Percentiles rank a stretch among this genome's conserved stretches.
These are phyloP conservation scores for Carnegiea gigantea DNA, from an alignment of 179 eudicot genomes.

Conservation along the genomic window DNA sequence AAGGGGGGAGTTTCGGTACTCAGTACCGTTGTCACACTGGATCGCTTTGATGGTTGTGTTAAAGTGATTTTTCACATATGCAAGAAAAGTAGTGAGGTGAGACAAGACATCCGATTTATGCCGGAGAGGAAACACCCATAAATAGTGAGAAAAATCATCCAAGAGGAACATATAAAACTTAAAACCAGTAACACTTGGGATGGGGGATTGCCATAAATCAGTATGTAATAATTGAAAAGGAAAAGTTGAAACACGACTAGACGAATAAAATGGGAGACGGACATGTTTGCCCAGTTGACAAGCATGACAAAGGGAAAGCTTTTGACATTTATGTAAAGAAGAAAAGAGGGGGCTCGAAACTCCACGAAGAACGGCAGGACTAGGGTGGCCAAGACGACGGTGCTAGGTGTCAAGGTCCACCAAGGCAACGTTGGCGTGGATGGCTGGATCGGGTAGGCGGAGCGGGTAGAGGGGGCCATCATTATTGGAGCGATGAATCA, in stretches of 20 bases:
- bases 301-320: conserved; percentile 5
- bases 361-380: background rate
- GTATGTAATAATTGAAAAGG: background rate
- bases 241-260: background rate
- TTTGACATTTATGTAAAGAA: background rate
- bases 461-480: background rate
- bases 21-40: no score
- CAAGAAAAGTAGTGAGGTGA: background rate
- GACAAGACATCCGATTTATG: background rate
- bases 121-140: conserved; percentile 5
- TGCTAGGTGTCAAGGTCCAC: background rate
- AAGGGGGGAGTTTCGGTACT: no score
- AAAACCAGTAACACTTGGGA: background rate
- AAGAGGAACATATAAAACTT: background rate
- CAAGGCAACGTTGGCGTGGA: background rate
- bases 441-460: background rate
- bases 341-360: background rate
- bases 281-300: background rate
- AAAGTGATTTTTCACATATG: background rate
- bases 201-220: no score
- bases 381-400: background rate
- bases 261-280: background rate
- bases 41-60: no score
- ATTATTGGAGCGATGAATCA: conserved; percentile 10
- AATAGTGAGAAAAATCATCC: conserved; percentile 4